phyloP scores from a whole-genome alignment of 2,329 filamentous ascomycete species.

The Ophiostoma australiae region DNA sequence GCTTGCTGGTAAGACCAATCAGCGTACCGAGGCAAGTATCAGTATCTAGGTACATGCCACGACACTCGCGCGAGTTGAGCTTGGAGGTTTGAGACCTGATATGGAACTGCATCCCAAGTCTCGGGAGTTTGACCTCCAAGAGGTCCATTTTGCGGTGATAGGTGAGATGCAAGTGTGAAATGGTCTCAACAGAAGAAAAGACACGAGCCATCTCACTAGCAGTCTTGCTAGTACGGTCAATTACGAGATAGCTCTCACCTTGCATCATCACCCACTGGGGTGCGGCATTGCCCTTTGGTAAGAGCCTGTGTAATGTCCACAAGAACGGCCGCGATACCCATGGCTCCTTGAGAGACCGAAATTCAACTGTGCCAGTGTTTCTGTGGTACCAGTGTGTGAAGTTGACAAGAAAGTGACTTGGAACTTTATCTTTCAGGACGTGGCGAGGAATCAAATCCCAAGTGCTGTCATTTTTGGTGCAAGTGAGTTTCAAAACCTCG shows the following conservation, averaged over 20 bases:
- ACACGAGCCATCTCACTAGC: background rate
- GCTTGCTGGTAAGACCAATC: slow-evolving; percentile 45
- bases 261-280: background rate
- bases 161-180: background rate
- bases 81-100: slow-evolving; percentile 30
- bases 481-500: slow-evolving; percentile 34
- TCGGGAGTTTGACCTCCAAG: slow-evolving; percentile 43
- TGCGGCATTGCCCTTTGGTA: background rate
- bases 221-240: slow-evolving; percentile 30
- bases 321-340: slow-evolving; percentile 30
- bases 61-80: slow-evolving; percentile 46
- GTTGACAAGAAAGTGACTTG: slow-evolving; percentile 37
- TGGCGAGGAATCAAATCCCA: slow-evolving; percentile 36
- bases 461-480: slow-evolving; percentile 16
- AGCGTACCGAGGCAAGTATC: slow-evolving; percentile 45
- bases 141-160: slow-evolving; percentile 3
- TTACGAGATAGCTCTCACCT: slow-evolving; percentile 33
- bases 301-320: slow-evolving; percentile 24
- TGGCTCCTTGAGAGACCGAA: slow-evolving; percentile 30
- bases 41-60: slow-evolving; percentile 45
- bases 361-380: slow-evolving; percentile 31
- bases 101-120: slow-evolving; percentile 45
- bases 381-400: slow-evolving; percentile 44
- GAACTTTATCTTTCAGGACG: slow-evolving; percentile 39
- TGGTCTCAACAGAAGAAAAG: background rate